Evolutionary conservation across 2,329 filamentous ascomycete species (phyloP).

Genomic region (Venturia aucupariae): DNA sequence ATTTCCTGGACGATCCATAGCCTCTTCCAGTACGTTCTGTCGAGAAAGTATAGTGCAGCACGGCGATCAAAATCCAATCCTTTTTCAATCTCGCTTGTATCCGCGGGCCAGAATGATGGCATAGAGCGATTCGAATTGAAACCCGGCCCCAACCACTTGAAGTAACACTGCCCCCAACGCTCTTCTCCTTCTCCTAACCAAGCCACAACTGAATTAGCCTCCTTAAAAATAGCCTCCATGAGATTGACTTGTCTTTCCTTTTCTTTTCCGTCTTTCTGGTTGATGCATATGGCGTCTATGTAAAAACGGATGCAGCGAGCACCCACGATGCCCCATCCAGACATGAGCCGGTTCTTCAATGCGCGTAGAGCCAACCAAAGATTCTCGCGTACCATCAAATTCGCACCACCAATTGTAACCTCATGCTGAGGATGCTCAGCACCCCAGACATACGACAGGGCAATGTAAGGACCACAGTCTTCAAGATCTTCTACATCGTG

Average conservation of each 20-base stretch:
- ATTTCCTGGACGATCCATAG: background rate
- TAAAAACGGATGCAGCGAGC: conserved; percentile 14
- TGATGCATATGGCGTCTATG: conserved; percentile 21
- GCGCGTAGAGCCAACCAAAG: background rate
- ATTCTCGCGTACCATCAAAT: background rate
- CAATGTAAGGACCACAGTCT: background rate
- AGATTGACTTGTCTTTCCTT: conserved; percentile 17
- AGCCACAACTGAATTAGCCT: conserved; percentile 18
- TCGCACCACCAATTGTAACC: background rate
- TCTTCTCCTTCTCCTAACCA: conserved; percentile 17
- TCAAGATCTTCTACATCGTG: background rate
- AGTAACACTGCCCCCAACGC: background rate
- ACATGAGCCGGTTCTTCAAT: background rate
- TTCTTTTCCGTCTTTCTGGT: conserved; percentile 20
- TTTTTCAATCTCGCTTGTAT: background rate
- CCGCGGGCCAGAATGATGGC: background rate
- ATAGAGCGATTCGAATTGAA: background rate
- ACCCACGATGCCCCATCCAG: background rate
- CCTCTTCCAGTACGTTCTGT: background rate
- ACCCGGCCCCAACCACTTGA: background rate
- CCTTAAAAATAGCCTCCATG: conserved; percentile 18
- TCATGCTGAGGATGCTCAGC: background rate
- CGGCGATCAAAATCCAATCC: too few relatives aligned
- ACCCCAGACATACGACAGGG: background rate
- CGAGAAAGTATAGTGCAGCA: background rate